Base-by-base conservation (phyloP, 352 stramenopile genomes). In the Globisporangium polare region DNA sequence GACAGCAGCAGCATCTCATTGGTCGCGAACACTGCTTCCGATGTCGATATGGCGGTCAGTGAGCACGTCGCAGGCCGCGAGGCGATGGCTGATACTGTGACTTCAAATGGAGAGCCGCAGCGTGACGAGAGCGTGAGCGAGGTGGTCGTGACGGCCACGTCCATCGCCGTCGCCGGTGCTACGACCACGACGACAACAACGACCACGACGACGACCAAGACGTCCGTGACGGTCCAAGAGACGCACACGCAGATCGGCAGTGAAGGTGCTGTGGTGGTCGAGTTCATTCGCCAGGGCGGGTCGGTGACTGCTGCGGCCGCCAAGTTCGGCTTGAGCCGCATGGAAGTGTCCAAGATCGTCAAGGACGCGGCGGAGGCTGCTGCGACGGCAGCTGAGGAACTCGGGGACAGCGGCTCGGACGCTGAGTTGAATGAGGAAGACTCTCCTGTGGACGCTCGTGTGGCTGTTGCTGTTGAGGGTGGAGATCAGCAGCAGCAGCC, bases 291-390 rank as follows among this genome's bases (percentile, higher is more conserved):
- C 29, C 45, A 53, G 3, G 70, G 70, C n/a, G 70, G 61, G 8
- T 74, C 70, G 13, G 50, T 74, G 9, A 46, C 67, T 0, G 60
- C 64, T 24, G 68, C 65, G 17, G 71, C 68, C 5, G 57, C 62
- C 6, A 69, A 63, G 41, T 77, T 80, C 27, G 60, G 62, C 8
- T 17, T 76, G 49, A 71, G 67, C 12, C 67, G 73, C 17, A 56
- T 57, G 0, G 65, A 77, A 26, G 65, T 75, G 9, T 54, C 68
- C 9, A 70, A 59, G 47, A 58, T 74, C 27, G 37, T 72, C 20
- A 69, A 76, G 45, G 60, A 68, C 17, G 64, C 58, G 1, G 63
- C 49, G 1, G 57, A 65, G 15, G 37, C 49, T 5, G 31, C 37
- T 18, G 15, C 52, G 6, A 37, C 24, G 10, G 54, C 22, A 43